Evolutionary conservation across 2,329 filamentous ascomycete species (phyloP), one percentile per base, ranked within the genome.

Genomic region (Penicillium vulpinum): DNA sequence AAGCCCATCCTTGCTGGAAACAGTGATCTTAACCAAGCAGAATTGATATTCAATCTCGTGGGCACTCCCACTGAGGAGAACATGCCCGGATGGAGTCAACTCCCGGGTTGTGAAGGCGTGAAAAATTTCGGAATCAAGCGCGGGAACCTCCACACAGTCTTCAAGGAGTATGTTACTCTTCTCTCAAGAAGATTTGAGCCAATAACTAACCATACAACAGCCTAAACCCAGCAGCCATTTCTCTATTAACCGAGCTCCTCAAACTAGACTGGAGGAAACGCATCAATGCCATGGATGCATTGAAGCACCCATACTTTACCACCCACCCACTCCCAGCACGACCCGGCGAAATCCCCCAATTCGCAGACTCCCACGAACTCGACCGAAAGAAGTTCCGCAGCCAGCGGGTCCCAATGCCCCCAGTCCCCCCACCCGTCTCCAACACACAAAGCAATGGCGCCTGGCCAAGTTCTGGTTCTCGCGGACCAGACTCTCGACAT

Each of bases 311-410:
- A 1, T 99, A 97, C 75, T 97, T 99, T 78, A 88, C 85, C 60
- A 89, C 85, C 55, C 76, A 83, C 1, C 94, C 94, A 4, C 80
- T 89, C 5, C 94, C 94, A 9, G 87, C 92, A 38, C 84, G 85
- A 54, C 91, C 94, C 1, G 88, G 89, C 62, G 92, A 97, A 49
- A 83, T 99, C n/a, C 94, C 94, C 2, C 84, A 80, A 16, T 97
- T 96, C 69, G 91, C 96, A 70, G 93, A 97, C 68, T 96, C 92
- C 43, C 94, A 99, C 75, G 94, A 99, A 74, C 81, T 97, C n/a
- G 94, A 99, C 72, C 85, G 93, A 49, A 86, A 92, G 72, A 95
- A 93, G 75, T 93, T 92, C 66, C 88, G 95, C 63, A 89, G 92
- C 57, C 88, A 94, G 68, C 91, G 91, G 69, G 89, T 89, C 22